Percentiles rank a stretch among this genome's conserved stretches.
Evolutionary conservation across 1,284 basidiomycete species (phyloP).

Genomic region (Cryptococcus sp.): DNA sequence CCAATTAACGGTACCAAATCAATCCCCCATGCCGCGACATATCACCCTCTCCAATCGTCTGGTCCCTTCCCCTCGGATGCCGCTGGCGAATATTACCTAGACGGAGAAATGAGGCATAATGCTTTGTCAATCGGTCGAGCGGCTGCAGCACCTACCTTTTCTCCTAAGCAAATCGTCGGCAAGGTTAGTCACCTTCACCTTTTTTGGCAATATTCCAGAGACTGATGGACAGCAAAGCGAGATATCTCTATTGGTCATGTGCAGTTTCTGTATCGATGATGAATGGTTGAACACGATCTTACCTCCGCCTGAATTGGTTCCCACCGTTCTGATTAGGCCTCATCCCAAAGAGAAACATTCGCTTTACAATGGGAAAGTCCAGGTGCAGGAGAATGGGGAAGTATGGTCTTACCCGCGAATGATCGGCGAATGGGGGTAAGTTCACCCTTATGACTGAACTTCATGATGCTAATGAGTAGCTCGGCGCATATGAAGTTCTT

Average conservation of each 20-base stretch:
- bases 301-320: slow-evolving; percentile 26
- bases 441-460: not conserved
- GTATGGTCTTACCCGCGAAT: slow-evolving; percentile 36
- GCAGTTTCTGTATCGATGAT: slow-evolving; percentile 34
- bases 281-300: slow-evolving; percentile 31
- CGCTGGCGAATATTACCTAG: slow-evolving; percentile 40
- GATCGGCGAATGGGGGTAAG: slow-evolving; percentile 29
- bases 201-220: not conserved
- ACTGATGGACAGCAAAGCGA: slow-evolving; percentile 25
- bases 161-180: slow-evolving; percentile 26
- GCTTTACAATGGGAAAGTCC: slow-evolving; percentile 35
- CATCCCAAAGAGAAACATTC: slow-evolving; percentile 21
- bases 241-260: slow-evolving; percentile 36
- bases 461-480: not conserved
- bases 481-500: slow-evolving; percentile 44
- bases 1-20: not conserved
- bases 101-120: slow-evolving; percentile 40
- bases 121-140: slow-evolving; percentile 21
- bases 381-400: slow-evolving; percentile 26
- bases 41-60: slow-evolving; percentile 32
- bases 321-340: slow-evolving; percentile 32
- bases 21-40: not conserved
- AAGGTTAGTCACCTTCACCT: slow-evolving; percentile 22
- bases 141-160: slow-evolving; percentile 22
- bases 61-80: slow-evolving; percentile 33